Evolutionary conservation across 2,329 filamentous ascomycete species (phyloP), one percentile per base, ranked within the genome.

Genomic region (Cercospora nicotianae): DNA sequence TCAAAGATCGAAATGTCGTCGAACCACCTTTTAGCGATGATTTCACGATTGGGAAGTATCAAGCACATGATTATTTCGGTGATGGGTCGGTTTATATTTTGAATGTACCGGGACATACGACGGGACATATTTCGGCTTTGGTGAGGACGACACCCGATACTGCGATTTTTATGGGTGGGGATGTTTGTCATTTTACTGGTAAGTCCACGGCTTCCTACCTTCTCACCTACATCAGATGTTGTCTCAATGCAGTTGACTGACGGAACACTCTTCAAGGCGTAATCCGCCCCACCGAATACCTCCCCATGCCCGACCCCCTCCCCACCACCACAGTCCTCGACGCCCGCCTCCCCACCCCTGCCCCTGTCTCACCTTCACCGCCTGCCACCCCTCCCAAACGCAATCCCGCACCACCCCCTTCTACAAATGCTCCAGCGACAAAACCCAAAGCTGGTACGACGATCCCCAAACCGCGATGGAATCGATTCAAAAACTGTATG

Each of bases 1-100:
- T 75, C 67, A 65, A 69, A 26, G 67, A 57, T 30, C 59, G 71
- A 1, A 73, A 70, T 42, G 62, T 72, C 8, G 63, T 72, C 26
- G 71, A 72, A 36, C 66, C 70, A 2, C 48, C 68, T 8, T 73
- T 73, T 55, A 67, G 57, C 39, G 70, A 72, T 31, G 64, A 71
- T 7, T 65, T 78, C 28, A 77, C 73, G 45, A 80, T 82, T 53
- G 81, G 81, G 3, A 69, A 75, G 8, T 83, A 81, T 70, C 73
- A 72, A 12, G 81, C 81, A 0, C 65, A 78, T n/a, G 81, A 83
- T 63, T 82, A 78, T 66, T 82, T 82, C 45, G 76, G 75, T 10
- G 81, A 83, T 53, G 80, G 80, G 1, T 79, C 75, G 8, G 76
- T 83, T 55, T 82, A 82, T 63, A 68, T 83, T n/a, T 73, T 83